phyloP scores from a whole-genome alignment of 176 grass and related monocot genomes.

The Avena eriantha region DNA sequence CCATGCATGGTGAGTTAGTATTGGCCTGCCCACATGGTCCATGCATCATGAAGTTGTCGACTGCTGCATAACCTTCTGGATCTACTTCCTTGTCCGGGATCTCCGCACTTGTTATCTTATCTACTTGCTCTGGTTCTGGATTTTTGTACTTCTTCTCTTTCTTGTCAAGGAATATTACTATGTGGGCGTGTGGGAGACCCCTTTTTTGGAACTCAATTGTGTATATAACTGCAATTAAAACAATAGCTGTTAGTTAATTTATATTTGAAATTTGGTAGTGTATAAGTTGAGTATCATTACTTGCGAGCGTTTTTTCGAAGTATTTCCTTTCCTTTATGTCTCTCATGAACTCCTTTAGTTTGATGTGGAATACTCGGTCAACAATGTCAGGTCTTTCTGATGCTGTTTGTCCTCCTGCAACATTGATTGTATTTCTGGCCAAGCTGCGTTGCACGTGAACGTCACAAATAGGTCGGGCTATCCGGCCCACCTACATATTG shows the following conservation, averaged over 20 bases:
- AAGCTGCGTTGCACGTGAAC: not conserved
- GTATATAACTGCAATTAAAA: not conserved
- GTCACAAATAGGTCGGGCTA: slow-evolving; percentile 1
- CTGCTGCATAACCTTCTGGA: not conserved
- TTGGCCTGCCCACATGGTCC: not conserved
- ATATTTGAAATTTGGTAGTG: not conserved
- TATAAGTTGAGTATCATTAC: not conserved
- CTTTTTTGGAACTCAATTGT: slow-evolving; percentile 29
- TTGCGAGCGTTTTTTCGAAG: slow-evolving; percentile 14
- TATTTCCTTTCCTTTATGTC: slow-evolving; percentile 19
- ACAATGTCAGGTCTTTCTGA: slow-evolving; percentile 33
- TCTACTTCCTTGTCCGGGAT: not conserved
- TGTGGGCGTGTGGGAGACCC: slow-evolving; percentile 39
- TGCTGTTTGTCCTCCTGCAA: not conserved
- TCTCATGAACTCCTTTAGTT: not conserved
- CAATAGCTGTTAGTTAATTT: not conserved
- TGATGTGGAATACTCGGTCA: slow-evolving; percentile 43
- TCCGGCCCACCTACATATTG: not conserved
- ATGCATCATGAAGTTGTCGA: not conserved
- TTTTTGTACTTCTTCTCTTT: slow-evolving; percentile 22
- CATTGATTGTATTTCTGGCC: slow-evolving; percentile 33
- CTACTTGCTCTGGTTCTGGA: not conserved
- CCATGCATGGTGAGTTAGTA: not conserved
- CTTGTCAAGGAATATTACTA: slow-evolving; percentile 28
- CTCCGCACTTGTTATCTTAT: slow-evolving; percentile 24